Conservation (phyloP, 1,284 basidiomycete species). For the Ceratobasidium theobromae region DNA sequence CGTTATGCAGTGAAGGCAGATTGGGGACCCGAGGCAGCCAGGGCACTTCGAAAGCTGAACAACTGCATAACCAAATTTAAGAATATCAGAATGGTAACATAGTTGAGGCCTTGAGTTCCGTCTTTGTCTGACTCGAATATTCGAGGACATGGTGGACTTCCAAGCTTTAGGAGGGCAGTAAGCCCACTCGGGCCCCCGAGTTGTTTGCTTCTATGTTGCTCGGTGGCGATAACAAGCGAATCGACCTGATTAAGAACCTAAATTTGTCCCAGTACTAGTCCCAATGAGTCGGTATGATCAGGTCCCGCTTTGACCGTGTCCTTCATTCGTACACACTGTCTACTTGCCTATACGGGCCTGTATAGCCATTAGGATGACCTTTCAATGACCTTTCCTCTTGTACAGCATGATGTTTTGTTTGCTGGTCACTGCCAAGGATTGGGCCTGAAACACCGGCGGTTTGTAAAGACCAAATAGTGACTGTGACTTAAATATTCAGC, state of each 20-base stretch:
- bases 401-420: too few species aligned
- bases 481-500: too few species aligned
- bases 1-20: slow-evolving; percentile 49
- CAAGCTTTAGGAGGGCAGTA: slow-evolving; percentile 51
- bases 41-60: slow-evolving; percentile 45
- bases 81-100: slow-evolving; percentile 46
- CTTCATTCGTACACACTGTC: too few species aligned
- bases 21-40: slow-evolving; percentile 41
- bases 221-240: slow-evolving; percentile 58
- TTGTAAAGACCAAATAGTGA: too few species aligned
- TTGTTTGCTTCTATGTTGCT: slow-evolving; percentile 56
- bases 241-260: slow-evolving; percentile 46
- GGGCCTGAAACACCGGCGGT: too few species aligned
- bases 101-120: background rate
- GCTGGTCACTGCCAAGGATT: too few species aligned
- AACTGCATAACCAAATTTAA: slow-evolving; percentile 34
- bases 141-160: slow-evolving; percentile 65
- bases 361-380: too few species aligned
- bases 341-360: too few species aligned
- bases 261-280: too few species aligned
- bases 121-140: background rate
- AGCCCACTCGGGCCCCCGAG: slow-evolving; percentile 48
- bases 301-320: too few species aligned
- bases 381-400: too few species aligned
- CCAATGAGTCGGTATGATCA: too few species aligned